Base-by-base conservation (phyloP, 1,284 basidiomycete species). In the Mycena citricolor region DNA sequence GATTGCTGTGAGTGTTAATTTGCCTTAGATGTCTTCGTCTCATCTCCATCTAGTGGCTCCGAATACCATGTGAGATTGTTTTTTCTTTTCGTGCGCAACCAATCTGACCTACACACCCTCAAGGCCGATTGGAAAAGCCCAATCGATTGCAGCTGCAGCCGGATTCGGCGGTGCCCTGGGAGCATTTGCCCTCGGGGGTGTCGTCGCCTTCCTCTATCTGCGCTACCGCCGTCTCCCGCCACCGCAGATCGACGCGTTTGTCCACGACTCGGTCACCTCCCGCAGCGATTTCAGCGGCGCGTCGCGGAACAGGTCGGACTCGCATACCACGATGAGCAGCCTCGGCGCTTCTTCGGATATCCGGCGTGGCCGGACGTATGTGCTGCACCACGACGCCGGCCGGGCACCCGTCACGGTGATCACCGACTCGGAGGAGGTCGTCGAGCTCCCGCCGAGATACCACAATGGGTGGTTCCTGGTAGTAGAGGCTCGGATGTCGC, bases 1-100 rank as follows among this genome's bases (percentile, higher is more conserved):
- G 59, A 59, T 16, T 76, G 75, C 52, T 60, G 45, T 47, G 29
- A 36, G 50, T 38, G 10, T 2, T 22, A 2, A 13, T 23, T n/a
- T 21, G 17, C 17, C 39, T 38, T 11, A 38, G n/a, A 4, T 10
- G 4, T 7, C 1, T 17, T 33, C n/a, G n/a, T n/a, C n/a, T n/a
- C 4, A 8, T 1, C 13, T 21, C 19, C 8, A n/a, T 30, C 11
- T 25, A 52, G 50, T 76, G 12, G 58, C 68, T 20, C 57, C 65
- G 5, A 59, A 56, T 21, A 44, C 56, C 14, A 55, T 62, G 60
- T 63, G 49, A 40, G 56, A n/a, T n/a, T n/a, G n/a, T 28, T 24
- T 29, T 1, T 7, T 23, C 17, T 2, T 13, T 4, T 24, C 11
- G 11, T 12, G 11, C 10, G 8, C 7, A n/a, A 17, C 2, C n/a